Base-by-base conservation (phyloP, 2,329 filamentous ascomycete genomes). In the Cordyceps pruinosa region DNA sequence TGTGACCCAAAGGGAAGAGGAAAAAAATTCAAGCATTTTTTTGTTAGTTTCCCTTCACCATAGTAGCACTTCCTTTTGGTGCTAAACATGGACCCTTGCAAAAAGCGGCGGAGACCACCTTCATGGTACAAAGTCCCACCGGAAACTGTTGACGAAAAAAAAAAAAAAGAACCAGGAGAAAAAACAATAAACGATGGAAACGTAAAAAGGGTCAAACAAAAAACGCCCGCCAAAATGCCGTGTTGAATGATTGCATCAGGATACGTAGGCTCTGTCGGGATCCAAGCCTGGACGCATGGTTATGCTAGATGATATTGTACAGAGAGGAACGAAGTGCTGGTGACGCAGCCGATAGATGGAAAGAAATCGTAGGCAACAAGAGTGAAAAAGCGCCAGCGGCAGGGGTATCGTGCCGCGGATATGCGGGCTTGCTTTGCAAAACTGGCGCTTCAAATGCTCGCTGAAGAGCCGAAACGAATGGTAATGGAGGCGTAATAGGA, bases 401-500 rank as follows among this genome's bases (percentile, higher is more conserved):
- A 56, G 52, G 54, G 54, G 54, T 56, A 56, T 56, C 54, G 45
- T 56, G 54, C 37, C 54, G 45, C 54, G 28, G 10, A 47, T 7
- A 9, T 56, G 19, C 28, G 32, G 54, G 54, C 45, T 19, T 56
- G 19, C 26, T 23, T 56, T 56, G 44, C 34, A 41, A 46, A 44
- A 49, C 52, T 56, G 46, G 54, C 54, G 54, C 52, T 39, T 48
- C 44, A 56, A 56, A 19, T 56, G 52, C 32, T 56, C 44, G 34
- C 52, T 56, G 25, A n/a, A 45, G 44, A 48, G 42, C 32, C 25
- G 52, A 41, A 56, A 47, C 12, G 44, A 48, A 47, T 48, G 44
- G 44, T 47, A 41, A 37, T 30, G 41, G 34, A 42, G 53, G 44
- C 34, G 53, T 39, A 34, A 23, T 17, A 42, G 12, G 15, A 39